Base-by-base conservation (phyloP, 208 protist genomes). In the Naegleria fowleri region DNA sequence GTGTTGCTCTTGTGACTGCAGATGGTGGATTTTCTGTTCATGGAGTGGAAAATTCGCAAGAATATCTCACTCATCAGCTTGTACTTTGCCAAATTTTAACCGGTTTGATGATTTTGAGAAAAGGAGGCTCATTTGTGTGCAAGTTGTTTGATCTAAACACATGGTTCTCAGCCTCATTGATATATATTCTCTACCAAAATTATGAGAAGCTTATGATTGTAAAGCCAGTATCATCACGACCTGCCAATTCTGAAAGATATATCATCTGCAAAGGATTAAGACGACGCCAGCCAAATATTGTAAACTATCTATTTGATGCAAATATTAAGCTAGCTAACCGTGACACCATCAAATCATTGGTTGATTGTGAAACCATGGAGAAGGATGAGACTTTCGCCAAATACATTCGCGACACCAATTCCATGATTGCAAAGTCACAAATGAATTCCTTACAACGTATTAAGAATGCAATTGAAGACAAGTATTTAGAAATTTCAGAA, bases 161-260 rank as follows among this genome's bases (percentile, higher is more conserved):
- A 7, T 25, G 83, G 9, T 95, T 95, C 79, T 92, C 93, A 15
- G 88, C 93, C 3, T 59, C 83, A n/a, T 19, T 95, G 15, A 25
- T 95, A 25, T 95, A 92, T 36, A 85, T 95, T 16, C 22, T 93
- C 16, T 92, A 91, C 33, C 36, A 33, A 36, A 58, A 55, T 16
- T 95, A 95, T 79, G 91, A 92, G 11, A 36, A 89, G 33, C 33
- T 95, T 58, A 29, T 48, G 15, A 91, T 95, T 55, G 13, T 95
- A 13, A 95, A 95, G 51, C 93, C 93, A 25, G 6, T 91, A 22
- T 84, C 93, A 19, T 92, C 85, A 22, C 9, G 93, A 55, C 93
- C 93, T 39, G 93, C 93, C 6, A 95, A 95, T 75, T 94, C 91
- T 67, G 93, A 95, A 86, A 43, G 94, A 40, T 94, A 93, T 51